Percentiles rank a stretch among this genome's conserved stretches.
phyloP scores from a whole-genome alignment of 768 basidiomycete genomes.

The Leccinum arenicola region DNA sequence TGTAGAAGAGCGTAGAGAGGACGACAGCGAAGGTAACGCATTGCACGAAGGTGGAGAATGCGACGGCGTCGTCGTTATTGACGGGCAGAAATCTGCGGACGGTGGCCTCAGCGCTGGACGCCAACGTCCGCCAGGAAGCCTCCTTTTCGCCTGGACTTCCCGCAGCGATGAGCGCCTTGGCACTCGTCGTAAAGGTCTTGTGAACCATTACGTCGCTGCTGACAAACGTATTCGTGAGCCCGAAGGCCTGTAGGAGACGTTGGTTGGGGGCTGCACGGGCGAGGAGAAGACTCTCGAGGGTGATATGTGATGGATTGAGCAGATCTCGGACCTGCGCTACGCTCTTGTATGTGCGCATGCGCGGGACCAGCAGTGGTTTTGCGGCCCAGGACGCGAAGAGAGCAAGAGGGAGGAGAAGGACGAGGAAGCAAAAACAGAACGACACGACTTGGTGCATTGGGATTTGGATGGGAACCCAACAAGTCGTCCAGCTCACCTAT shows the following conservation, averaged over 20 bases:
- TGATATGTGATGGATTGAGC: conserved; percentile 12
- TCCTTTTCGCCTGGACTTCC: conserved; percentile 3
- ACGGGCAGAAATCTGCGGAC: conserved; percentile 13
- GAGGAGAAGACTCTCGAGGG: conserved; percentile 15
- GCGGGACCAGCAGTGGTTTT: neutral
- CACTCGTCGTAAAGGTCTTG: conserved; percentile 19
- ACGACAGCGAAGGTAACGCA: conserved; percentile 41
- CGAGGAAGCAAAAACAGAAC: neutral
- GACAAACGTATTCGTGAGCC: conserved; percentile 52
- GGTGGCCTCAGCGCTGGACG: conserved; percentile 13
- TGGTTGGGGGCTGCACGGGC: conserved; percentile 22
- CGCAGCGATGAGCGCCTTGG: conserved; percentile 19
- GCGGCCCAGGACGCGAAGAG: neutral
- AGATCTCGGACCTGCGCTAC: conserved; percentile 6
- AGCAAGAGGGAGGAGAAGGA: neutral
- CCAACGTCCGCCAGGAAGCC: conserved; percentile 15
- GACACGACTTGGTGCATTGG: conserved; percentile 5
- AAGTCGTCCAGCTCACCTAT: conserved; percentile 1
- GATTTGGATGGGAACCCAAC: neutral
- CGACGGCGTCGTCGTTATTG: neutral
- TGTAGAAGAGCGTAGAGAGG: conserved; percentile 39
- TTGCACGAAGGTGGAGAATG: conserved; percentile 43
- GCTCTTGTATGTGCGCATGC: conserved; percentile 9
- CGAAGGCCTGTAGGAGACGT: conserved; percentile 27
- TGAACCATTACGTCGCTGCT: conserved; percentile 33